Conservation (phyloP, 768 basidiomycete genomes). For the Trametes meyenii region DNA sequence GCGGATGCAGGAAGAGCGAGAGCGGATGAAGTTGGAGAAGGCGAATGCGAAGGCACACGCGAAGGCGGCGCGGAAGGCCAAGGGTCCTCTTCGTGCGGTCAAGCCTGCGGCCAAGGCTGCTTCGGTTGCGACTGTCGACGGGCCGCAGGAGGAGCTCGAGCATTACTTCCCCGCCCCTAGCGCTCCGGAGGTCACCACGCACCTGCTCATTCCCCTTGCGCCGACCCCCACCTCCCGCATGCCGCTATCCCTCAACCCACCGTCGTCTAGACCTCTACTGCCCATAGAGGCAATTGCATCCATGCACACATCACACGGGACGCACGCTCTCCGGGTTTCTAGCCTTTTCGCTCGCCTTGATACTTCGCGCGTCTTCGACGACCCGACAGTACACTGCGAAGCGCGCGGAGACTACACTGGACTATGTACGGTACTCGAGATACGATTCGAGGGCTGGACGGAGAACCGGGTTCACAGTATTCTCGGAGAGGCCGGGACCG, state of each 20-base stretch:
- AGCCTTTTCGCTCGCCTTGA: slow-evolving; percentile 75
- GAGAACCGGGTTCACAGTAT: slow-evolving; percentile 63
- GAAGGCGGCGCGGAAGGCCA: slow-evolving; percentile 29
- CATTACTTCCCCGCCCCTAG: slow-evolving; percentile 58
- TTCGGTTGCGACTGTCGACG: slow-evolving; percentile 24
- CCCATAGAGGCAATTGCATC: slow-evolving; percentile 55
- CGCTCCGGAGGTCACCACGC: slow-evolving; percentile 53
- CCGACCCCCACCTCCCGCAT: slow-evolving; percentile 71
- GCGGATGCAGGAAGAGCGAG: slow-evolving; percentile 49
- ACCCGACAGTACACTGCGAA: slow-evolving; percentile 55
- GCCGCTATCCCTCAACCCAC: slow-evolving; percentile 48
- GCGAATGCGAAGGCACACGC: slow-evolving; percentile 23
- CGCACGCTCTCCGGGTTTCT: slow-evolving; percentile 65
- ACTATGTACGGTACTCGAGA: slow-evolving; percentile 64
- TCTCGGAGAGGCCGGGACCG: slow-evolving; percentile 70
- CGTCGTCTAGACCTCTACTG: slow-evolving; percentile 44
- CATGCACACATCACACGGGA: slow-evolving; percentile 54
- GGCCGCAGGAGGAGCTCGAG: slow-evolving; percentile 49
- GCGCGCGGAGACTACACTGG: slow-evolving; percentile 61
- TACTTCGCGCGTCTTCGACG: slow-evolving; percentile 65
- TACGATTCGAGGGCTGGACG: slow-evolving; percentile 78
- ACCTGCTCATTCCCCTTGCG: slow-evolving; percentile 74
- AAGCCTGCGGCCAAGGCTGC: slow-evolving; percentile 9
- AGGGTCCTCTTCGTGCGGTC: slow-evolving; percentile 15
- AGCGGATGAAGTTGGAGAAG: slow-evolving; percentile 30